These are phyloP conservation scores for Colletotrichum higginsianum DNA, from an alignment of 2,329 filamentous ascomycete genomes.

Conservation along the genomic window DNA sequence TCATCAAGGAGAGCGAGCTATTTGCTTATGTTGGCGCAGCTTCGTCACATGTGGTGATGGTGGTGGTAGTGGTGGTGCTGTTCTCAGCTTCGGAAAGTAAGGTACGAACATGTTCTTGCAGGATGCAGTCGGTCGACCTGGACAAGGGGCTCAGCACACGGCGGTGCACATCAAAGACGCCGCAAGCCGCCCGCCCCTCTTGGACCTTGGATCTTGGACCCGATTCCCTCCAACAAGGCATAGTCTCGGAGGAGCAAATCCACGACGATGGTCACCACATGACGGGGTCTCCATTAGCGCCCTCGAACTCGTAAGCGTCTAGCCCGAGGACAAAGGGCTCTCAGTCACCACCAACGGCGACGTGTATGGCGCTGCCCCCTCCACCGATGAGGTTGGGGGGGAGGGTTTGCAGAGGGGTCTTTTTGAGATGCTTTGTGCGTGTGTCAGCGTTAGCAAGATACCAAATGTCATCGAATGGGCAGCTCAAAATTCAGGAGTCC, in stretches of 20 bases:
- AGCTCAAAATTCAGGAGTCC: constrained; percentile 27
- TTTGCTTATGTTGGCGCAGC: constrained; percentile 22
- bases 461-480: constrained; percentile 28
- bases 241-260: constrained; percentile 3
- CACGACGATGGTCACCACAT: constrained; percentile 11
- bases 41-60: constrained; percentile 17
- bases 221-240: constrained; percentile 19
- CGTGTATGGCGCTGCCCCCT: constrained; percentile 13
- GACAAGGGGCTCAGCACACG: constrained; percentile 32
- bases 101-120: neutral
- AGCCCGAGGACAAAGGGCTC: constrained; percentile 17
- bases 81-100: constrained; percentile 31
- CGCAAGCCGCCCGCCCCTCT: too few species aligned
- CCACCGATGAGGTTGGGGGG: constrained; percentile 14
- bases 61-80: constrained; percentile 11
- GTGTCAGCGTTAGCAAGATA: constrained; percentile 34
- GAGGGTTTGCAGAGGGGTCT: neutral
- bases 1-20: constrained; percentile 6
- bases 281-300: constrained; percentile 31
- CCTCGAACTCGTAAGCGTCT: constrained; percentile 20
- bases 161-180: constrained; percentile 35
- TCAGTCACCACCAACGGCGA: constrained; percentile 16
- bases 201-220: too few species aligned
- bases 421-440: constrained; percentile 1
- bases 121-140: neutral